These are phyloP conservation scores for Eutrema japonicum DNA, from an alignment of 345 rosid genomes.

Conservation along the genomic window DNA sequence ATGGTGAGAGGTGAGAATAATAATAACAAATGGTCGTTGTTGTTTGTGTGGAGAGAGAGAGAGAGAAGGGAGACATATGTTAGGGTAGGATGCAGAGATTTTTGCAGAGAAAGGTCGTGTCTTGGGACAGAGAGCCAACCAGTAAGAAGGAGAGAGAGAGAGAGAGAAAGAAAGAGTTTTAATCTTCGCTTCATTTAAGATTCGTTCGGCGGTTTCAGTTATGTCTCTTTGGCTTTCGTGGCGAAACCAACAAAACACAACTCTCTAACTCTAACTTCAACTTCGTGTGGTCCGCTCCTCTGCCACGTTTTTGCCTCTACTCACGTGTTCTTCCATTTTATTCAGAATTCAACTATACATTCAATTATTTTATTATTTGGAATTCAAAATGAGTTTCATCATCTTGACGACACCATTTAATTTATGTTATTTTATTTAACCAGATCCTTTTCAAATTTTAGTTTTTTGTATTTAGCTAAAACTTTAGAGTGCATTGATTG, in stretches of 20 bases:
- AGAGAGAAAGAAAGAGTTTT: slow-evolving; percentile 6
- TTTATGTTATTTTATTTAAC: background rate
- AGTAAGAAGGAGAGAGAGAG: slow-evolving; percentile 38
- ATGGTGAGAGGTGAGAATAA: slow-evolving; percentile 48
- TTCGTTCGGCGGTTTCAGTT: slow-evolving; percentile 52
- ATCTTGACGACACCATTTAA: background rate
- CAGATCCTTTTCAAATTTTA: too few relatives aligned
- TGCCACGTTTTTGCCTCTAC: slow-evolving; percentile 33
- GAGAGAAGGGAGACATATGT: slow-evolving; percentile 29
- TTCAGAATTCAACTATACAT: slow-evolving; percentile 7
- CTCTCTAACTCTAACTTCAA: slow-evolving; percentile 3
- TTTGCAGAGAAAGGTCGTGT: slow-evolving; percentile 47
- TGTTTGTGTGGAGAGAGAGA: slow-evolving; percentile 25
- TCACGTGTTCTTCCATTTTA: slow-evolving; percentile 35
- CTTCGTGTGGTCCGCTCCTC: slow-evolving; percentile 43
- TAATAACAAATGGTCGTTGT: slow-evolving; percentile 32
- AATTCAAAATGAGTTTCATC: background rate
- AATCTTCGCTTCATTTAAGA: slow-evolving; percentile 44
- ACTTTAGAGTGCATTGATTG: too few relatives aligned
- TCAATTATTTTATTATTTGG: background rate
- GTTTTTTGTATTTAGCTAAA: too few relatives aligned
- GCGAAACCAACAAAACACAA: slow-evolving; percentile 19
- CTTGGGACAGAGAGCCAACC: slow-evolving; percentile 57
- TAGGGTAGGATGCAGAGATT: slow-evolving; percentile 26
- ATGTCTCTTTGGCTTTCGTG: slow-evolving; percentile 26